Evolutionary conservation across 176 grass and related monocot genomes (phyloP).

Genomic region (Carex cristatella): DNA sequence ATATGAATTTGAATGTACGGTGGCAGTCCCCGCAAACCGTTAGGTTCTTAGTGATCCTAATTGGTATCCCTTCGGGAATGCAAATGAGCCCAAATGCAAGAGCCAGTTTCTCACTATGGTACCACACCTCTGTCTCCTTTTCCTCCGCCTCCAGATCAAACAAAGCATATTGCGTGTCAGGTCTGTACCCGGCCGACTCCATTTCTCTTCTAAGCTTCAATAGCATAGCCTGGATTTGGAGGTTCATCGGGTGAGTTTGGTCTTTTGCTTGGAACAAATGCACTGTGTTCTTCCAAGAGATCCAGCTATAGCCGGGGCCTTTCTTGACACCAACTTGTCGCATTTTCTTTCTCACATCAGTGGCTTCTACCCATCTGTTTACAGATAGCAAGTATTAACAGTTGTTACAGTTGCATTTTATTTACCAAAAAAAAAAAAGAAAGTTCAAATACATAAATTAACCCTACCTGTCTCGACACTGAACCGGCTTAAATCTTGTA

Average conservation of each 20-base stretch:
- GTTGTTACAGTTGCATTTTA: not conserved
- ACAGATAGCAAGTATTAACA: not conserved
- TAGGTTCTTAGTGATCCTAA: constrained; percentile 83
- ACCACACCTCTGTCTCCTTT: constrained; percentile 76
- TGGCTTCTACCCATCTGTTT: constrained; percentile 73
- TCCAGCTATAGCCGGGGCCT: constrained; percentile 75
- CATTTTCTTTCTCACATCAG: constrained; percentile 66
- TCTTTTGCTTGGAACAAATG: constrained; percentile 88
- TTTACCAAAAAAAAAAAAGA: not conserved
- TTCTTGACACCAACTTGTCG: constrained; percentile 65
- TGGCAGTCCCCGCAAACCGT: constrained; percentile 76
- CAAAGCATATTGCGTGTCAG: constrained; percentile 56
- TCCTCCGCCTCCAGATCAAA: constrained; percentile 92
- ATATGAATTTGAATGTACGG: constrained; percentile 66
- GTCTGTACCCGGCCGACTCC: constrained; percentile 60
- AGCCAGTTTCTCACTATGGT: constrained; percentile 88
- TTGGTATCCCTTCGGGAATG: constrained; percentile 49
- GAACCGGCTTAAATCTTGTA: not conserved
- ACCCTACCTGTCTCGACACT: not conserved
- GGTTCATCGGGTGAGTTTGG: constrained; percentile 58
- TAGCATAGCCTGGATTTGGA: constrained; percentile 56
- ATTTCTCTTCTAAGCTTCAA: constrained; percentile 50
- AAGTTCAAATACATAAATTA: not conserved
- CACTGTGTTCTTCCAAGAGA: constrained; percentile 67
- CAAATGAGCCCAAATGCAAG: constrained; percentile 72